Conservation (phyloP, 2,329 filamentous ascomycete genomes). For the Ophiostoma quercus region DNA sequence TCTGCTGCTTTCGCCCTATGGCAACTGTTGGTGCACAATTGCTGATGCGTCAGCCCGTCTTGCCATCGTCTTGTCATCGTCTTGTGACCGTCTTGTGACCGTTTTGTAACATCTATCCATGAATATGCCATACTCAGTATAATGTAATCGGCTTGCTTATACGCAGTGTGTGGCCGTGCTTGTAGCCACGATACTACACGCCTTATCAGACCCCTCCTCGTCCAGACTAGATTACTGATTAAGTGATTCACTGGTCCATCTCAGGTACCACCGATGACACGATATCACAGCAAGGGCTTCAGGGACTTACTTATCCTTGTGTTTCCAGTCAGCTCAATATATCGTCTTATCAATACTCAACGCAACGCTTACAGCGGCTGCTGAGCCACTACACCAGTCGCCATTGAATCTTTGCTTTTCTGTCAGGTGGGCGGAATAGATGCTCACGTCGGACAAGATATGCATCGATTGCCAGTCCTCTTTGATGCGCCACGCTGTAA, state of each 20-base stretch:
- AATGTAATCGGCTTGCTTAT: neutral
- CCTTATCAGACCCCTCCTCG: neutral
- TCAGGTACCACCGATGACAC: constrained; percentile 1
- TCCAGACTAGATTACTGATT: neutral
- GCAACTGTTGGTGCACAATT: neutral
- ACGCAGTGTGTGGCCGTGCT: neutral
- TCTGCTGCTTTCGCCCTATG: neutral
- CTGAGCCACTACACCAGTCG: neutral
- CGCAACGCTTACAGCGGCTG: neutral
- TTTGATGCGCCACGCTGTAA: neutral
- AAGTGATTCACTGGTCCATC: neutral
- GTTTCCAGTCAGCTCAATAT: neutral
- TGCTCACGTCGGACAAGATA: neutral
- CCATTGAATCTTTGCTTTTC: neutral
- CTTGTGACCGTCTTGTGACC: neutral
- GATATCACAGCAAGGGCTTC: neutral
- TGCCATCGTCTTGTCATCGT: neutral
- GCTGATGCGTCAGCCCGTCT: neutral
- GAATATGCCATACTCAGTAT: neutral
- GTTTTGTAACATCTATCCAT: neutral
- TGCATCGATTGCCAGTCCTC: neutral
- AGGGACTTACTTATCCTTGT: neutral
- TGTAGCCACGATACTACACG: neutral
- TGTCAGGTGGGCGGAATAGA: neutral
- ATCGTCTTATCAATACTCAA: neutral